Conservation (phyloP, 352 stramenopile species). For the Phytophthora hibernalis region DNA sequence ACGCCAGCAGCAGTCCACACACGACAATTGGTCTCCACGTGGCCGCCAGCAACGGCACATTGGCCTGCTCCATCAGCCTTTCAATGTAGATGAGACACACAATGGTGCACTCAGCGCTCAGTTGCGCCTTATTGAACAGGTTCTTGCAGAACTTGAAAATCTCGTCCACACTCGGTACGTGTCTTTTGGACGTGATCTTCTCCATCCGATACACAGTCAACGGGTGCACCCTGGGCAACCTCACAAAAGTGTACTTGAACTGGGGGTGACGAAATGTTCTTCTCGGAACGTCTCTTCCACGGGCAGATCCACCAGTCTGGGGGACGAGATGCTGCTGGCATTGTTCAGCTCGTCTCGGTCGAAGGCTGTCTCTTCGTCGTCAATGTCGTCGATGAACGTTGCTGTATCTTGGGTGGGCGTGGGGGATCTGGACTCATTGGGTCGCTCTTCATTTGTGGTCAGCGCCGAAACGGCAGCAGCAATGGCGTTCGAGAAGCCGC, state of each 20-base stretch:
- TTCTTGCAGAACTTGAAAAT: slow-evolving; percentile 94
- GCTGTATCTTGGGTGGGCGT: slow-evolving; percentile 19
- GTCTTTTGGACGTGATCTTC: slow-evolving; percentile 82
- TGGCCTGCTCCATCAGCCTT: slow-evolving; percentile 97
- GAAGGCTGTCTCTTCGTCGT: background rate
- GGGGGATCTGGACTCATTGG: slow-evolving; percentile 31
- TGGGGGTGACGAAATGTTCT: slow-evolving; percentile 91
- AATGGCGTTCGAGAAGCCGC: slow-evolving; percentile 26
- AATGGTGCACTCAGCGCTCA: slow-evolving; percentile 99
- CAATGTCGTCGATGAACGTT: slow-evolving; percentile 10
- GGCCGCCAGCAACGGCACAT: slow-evolving; percentile 94
- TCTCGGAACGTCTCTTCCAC: slow-evolving; percentile 89
- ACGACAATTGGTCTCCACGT: slow-evolving; percentile 99
- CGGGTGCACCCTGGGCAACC: slow-evolving; percentile 73
- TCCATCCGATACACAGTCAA: slow-evolving; percentile 86
- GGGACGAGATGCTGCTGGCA: slow-evolving; percentile 59
- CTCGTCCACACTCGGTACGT: slow-evolving; percentile 91
- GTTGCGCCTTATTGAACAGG: slow-evolving; percentile 97
- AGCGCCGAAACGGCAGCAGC: slow-evolving; percentile 32
- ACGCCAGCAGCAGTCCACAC: slow-evolving; percentile 96
- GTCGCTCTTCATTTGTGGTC: slow-evolving; percentile 22
- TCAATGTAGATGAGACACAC: slow-evolving; percentile 99
- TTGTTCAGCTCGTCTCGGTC: slow-evolving; percentile 35
- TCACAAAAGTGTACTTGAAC: slow-evolving; percentile 90
- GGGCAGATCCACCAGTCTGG: slow-evolving; percentile 70